Conservation (phyloP, 1,139 yeast species). For the Meyerozyma elateridarum region DNA sequence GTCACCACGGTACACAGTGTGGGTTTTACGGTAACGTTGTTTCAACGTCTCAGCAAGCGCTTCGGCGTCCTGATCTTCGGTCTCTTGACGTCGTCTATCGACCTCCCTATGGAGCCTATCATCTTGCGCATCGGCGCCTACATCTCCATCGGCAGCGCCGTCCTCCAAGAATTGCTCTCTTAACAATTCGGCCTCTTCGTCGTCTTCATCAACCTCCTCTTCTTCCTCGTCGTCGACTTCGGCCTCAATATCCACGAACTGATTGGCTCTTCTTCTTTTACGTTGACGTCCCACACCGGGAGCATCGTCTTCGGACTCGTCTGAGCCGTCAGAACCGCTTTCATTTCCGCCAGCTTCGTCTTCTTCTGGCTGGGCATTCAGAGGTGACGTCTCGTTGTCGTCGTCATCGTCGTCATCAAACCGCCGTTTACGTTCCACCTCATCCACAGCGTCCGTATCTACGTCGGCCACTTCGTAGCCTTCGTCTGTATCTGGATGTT, state of each 20-base stretch:
- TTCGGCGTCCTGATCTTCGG: conserved; percentile 94
- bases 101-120: conserved; percentile 86
- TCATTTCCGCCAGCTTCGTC: conserved; percentile 32
- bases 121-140: conserved; percentile 42
- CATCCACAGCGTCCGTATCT: conserved; percentile 1
- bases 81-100: conserved; percentile 84
- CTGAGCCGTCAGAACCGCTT: conserved; percentile 61
- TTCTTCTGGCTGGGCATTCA: conserved; percentile 12
- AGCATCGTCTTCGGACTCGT: conserved; percentile 50
- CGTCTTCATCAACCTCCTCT: conserved; percentile 85
- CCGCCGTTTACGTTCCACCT: conserved; percentile 1
- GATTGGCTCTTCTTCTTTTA: conserved; percentile 72
- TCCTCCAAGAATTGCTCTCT: conserved; percentile 81
- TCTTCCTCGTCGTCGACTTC: conserved; percentile 99
- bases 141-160: conserved; percentile 53
- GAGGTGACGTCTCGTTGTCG: conserved; percentile 8
- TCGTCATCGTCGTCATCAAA: conserved; percentile 7
- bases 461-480: conserved; percentile 4
- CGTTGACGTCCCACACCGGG: conserved; percentile 39
- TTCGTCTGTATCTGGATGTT: conserved; percentile 2
- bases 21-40: conserved; percentile 86
- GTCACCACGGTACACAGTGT: conserved; percentile 84
- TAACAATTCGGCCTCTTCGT: conserved; percentile 78
- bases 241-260: conserved; percentile 97
- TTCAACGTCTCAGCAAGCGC: conserved; percentile 87